These are phyloP conservation scores for Magnaporthiopsis rhizophila DNA, from an alignment of 2,329 filamentous ascomycete species.

Conservation along the genomic window DNA sequence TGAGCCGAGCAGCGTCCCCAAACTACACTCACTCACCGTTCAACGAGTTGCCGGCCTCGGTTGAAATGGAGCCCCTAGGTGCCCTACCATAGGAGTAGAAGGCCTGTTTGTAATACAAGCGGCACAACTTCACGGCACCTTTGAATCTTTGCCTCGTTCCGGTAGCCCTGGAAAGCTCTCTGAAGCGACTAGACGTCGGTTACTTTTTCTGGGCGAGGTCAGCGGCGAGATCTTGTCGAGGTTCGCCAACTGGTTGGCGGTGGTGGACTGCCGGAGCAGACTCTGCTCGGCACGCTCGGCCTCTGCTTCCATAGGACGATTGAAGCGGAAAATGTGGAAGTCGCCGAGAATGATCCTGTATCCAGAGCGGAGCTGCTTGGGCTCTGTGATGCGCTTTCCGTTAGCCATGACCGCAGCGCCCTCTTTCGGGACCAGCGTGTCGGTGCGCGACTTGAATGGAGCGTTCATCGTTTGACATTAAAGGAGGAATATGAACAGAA, in stretches of 20 bases:
- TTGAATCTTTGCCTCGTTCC: too few relatives aligned
- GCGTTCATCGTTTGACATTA: too few relatives aligned
- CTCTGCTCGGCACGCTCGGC: conserved; percentile 87
- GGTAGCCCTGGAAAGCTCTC: too few relatives aligned
- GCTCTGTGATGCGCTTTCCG: conserved; percentile 78
- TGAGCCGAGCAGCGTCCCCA: too few relatives aligned
- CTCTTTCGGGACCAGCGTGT: conserved; percentile 83
- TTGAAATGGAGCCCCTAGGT: too few relatives aligned
- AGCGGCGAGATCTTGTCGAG: conserved; percentile 51
- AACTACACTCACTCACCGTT: too few relatives aligned
- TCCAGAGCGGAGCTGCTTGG: conserved; percentile 79
- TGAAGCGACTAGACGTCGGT: too few relatives aligned
- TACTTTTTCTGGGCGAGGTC: conserved; percentile 38
- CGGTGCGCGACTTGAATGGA: conserved; percentile 41
- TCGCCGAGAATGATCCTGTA: conserved; percentile 94
- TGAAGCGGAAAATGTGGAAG: conserved; percentile 98
- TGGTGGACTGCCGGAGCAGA: conserved; percentile 74
- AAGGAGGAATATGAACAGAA: too few relatives aligned
- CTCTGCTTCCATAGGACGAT: conserved; percentile 90
- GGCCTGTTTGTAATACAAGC: too few relatives aligned
- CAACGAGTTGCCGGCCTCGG: too few relatives aligned
- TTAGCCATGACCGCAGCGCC: conserved; percentile 99
- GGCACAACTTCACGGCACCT: too few relatives aligned
- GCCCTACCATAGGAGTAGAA: too few relatives aligned
- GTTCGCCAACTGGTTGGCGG: conserved; percentile 50